Evolutionary conservation across 106 monocot species (phyloP).

Genomic region (Posidonia australis): DNA sequence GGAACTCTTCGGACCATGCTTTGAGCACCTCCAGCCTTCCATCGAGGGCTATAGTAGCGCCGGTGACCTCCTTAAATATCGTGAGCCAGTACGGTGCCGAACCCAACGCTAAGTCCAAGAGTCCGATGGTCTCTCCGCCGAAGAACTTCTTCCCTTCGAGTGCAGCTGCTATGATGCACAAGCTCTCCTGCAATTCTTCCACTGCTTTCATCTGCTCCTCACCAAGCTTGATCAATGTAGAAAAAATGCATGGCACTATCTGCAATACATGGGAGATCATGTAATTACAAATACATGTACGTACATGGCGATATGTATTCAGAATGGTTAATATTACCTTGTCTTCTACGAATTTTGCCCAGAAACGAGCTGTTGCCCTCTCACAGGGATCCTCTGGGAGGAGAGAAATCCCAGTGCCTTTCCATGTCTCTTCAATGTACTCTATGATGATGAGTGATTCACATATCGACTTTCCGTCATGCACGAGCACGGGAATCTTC

Average conservation of each 20-base stretch:
- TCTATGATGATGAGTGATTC: conserved; percentile 8
- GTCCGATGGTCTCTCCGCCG: conserved; percentile 27
- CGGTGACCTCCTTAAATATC: conserved; percentile 8
- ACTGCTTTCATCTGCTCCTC: conserved; percentile 9
- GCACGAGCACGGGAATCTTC: conserved; percentile 13
- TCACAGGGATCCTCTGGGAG: conserved; percentile 1
- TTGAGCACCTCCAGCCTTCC: conserved; percentile 7
- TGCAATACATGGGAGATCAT: neutral
- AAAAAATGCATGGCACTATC: neutral
- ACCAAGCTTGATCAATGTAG: neutral
- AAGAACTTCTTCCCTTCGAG: conserved; percentile 33
- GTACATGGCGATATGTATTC: neutral
- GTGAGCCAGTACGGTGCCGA: conserved; percentile 13
- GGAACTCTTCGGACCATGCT: neutral
- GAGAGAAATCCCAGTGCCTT: neutral
- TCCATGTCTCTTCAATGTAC: conserved; percentile 16
- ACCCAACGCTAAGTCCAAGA: conserved; percentile 17
- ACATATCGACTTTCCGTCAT: neutral
- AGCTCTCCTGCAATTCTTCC: neutral
- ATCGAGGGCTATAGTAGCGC: neutral
- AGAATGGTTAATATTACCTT: conserved; percentile 6
- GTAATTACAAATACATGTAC: neutral
- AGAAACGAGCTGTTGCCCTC: conserved; percentile 3
- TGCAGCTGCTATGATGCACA: conserved; percentile 3
- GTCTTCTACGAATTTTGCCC: neutral